phyloP scores from a whole-genome alignment of 345 rosid species.

The Syzygium aqueum region DNA sequence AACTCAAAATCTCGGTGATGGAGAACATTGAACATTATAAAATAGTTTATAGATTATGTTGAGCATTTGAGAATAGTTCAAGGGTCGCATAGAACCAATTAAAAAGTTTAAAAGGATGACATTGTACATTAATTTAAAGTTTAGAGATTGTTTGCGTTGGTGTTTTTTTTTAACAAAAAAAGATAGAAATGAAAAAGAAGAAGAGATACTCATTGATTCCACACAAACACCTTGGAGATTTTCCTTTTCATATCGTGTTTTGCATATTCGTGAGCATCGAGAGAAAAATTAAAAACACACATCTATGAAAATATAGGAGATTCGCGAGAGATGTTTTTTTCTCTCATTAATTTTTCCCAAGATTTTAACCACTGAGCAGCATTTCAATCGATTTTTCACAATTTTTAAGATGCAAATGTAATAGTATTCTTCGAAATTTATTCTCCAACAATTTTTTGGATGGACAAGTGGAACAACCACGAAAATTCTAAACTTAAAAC shows the following conservation, averaged over 20 bases:
- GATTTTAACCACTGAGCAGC: background rate
- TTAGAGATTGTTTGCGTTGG: accelerated
- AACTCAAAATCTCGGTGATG: background rate
- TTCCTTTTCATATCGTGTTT: background rate
- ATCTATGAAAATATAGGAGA: background rate
- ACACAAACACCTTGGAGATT: accelerated
- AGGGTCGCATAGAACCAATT: background rate
- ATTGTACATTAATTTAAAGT: background rate
- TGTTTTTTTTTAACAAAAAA: too few species aligned
- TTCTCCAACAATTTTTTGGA: background rate
- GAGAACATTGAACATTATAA: background rate
- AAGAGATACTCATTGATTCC: background rate
- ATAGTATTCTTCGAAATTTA: background rate
- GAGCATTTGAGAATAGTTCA: background rate
- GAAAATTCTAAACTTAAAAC: background rate
- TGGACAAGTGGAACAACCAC: background rate
- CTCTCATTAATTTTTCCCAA: background rate
- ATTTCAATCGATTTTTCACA: background rate
- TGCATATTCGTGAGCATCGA: accelerated
- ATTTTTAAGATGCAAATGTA: background rate
- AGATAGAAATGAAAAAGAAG: too few species aligned
- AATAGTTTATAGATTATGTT: background rate
- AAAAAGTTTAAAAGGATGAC: background rate
- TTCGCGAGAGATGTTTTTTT: background rate
- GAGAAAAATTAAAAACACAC: background rate